Conservation (phyloP, 2,329 filamentous ascomycete genomes). For the Alternaria hordeiaustralica region DNA sequence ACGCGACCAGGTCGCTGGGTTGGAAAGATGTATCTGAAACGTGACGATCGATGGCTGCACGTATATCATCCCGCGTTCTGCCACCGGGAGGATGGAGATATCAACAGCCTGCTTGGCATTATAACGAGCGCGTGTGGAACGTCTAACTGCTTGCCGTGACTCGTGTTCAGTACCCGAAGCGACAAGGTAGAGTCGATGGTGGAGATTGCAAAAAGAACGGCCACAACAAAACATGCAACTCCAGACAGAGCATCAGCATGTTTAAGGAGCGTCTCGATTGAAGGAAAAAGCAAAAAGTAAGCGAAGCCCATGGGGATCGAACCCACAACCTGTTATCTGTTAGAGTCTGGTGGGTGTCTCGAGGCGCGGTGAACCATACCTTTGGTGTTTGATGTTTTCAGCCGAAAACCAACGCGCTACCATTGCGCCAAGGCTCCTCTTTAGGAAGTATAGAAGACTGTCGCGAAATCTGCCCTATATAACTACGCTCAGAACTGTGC, state of each 20-base stretch:
- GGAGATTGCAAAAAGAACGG: not conserved
- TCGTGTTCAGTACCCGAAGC: not conserved
- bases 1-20: conserved; percentile 1
- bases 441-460: conserved; percentile 13
- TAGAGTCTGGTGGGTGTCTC: not conserved
- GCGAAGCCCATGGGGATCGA: conserved; percentile 19
- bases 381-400: conserved; percentile 25
- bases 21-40: conserved; percentile 8
- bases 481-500: not conserved
- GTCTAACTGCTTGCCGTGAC: not conserved
- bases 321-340: not conserved
- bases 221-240: not conserved
- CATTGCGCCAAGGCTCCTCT: conserved; percentile 34
- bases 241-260: not conserved
- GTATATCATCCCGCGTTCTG: not conserved
- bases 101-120: not conserved
- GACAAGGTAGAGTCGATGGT: not conserved
- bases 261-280: not conserved
- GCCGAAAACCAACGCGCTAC: conserved; percentile 37
- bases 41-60: not conserved
- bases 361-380: conserved; percentile 6
- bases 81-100: not conserved
- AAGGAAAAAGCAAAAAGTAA: conserved; percentile 11
- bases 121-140: not conserved
- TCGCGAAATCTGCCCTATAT: not conserved